These are phyloP conservation scores for Aechmea fasciata DNA, from an alignment of 176 grass and related monocot genomes.

Conservation along the genomic window DNA sequence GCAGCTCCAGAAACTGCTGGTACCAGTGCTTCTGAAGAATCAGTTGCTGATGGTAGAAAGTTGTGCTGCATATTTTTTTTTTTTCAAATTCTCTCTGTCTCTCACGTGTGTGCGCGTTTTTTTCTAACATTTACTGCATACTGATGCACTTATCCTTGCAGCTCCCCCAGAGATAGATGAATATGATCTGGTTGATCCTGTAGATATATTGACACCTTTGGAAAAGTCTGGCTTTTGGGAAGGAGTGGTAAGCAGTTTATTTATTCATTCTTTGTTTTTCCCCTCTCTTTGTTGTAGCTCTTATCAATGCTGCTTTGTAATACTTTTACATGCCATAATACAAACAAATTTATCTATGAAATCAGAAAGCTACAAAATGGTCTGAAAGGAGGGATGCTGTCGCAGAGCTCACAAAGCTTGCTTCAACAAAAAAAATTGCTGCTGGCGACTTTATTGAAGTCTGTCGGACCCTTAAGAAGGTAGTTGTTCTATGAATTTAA, in stretches of 20 bases:
- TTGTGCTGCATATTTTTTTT: neutral
- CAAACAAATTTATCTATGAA: constrained; percentile 1
- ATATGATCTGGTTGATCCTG: constrained; percentile 98
- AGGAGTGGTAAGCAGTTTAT: constrained; percentile 65
- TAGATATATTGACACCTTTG: constrained; percentile 87
- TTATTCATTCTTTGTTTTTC: neutral
- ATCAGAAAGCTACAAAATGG: constrained; percentile 99
- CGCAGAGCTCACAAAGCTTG: constrained; percentile 84
- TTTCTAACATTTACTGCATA: neutral
- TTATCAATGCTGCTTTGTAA: neutral
- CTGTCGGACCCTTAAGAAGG: constrained; percentile 90
- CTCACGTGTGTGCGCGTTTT: neutral
- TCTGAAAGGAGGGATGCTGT: constrained; percentile 99
- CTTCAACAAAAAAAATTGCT: constrained; percentile 87
- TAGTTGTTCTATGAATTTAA: constrained; percentile 10
- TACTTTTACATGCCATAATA: neutral
- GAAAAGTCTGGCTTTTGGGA: constrained; percentile 99
- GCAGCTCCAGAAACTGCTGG: constrained; percentile 47
- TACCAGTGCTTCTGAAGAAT: constrained; percentile 51
- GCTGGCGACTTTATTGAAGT: constrained; percentile 95
- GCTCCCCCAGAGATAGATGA: constrained; percentile 81
- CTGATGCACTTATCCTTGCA: constrained; percentile 37
- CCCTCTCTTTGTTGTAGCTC: constrained; percentile 12
- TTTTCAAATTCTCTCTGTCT: constrained; percentile 15
- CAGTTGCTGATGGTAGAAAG: constrained; percentile 45